A percentile compares a stretch with the other conserved stretches of the same genome.
These are phyloP conservation scores for Rhynchospora tenuis DNA, from an alignment of 176 grass and related monocot genomes.

Conservation along the genomic window DNA sequence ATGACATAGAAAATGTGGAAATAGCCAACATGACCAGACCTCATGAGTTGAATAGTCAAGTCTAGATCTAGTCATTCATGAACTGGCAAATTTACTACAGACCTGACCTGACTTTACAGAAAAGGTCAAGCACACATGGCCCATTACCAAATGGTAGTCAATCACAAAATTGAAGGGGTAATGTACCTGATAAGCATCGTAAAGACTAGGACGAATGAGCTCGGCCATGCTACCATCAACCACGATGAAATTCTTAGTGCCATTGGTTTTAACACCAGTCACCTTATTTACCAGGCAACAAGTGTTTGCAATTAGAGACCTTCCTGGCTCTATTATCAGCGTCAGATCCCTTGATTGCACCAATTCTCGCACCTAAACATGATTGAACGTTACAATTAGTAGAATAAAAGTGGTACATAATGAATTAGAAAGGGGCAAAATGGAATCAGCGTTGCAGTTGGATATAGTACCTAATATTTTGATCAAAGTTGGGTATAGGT, in stretches of 20 bases:
- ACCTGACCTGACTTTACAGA: not conserved
- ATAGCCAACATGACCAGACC: not conserved
- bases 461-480: not conserved
- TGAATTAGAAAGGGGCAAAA: not conserved
- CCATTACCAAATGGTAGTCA: not conserved
- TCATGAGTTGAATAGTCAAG: not conserved
- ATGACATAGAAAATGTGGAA: not conserved
- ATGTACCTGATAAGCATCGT: slow-evolving; percentile 90
- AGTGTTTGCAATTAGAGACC: slow-evolving; percentile 94
- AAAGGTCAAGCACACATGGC: too few species aligned
- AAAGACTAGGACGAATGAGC: slow-evolving; percentile 95
- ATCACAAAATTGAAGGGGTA: not conserved
- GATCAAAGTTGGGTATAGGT: not conserved
- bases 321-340: slow-evolving; percentile 92
- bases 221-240: slow-evolving; percentile 98
- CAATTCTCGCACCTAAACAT: slow-evolving; percentile 70
- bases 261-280: slow-evolving; percentile 96
- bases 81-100: not conserved
- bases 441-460: not conserved
- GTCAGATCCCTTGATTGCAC: slow-evolving; percentile 78
- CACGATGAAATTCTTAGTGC: slow-evolving; percentile 91
- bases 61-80: not conserved
- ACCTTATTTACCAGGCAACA: slow-evolving; percentile 84
- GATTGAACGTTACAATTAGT: slow-evolving; percentile 19
- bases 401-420: slow-evolving; percentile 8